Evolutionary conservation across 2,329 filamentous ascomycete genomes (phyloP).

Genomic region (Ophiocordyceps polyrhachis-furcata): DNA sequence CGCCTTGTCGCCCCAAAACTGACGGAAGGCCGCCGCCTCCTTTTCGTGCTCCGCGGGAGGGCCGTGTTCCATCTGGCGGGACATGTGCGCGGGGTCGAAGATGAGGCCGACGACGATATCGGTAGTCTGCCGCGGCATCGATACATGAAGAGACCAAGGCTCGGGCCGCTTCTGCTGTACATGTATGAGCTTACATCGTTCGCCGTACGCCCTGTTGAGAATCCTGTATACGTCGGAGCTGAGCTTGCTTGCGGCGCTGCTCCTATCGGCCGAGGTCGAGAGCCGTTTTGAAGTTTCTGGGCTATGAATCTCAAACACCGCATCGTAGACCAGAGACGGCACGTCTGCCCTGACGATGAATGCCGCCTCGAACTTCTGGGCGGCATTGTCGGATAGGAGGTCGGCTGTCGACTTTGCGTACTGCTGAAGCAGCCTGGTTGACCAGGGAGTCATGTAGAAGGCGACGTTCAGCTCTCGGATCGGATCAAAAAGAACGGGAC

Average conservation of each 20-base stretch:
- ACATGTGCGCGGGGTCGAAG: conserved; percentile 53
- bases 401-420: conserved; percentile 59
- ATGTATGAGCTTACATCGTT: conserved; percentile 53
- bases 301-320: conserved; percentile 18
- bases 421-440: conserved; percentile 52
- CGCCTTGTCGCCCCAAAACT: conserved; percentile 88
- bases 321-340: conserved; percentile 36
- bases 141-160: conserved; percentile 12
- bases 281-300: conserved; percentile 9
- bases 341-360: conserved; percentile 52
- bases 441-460: conserved; percentile 82
- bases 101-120: conserved; percentile 46
- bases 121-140: conserved; percentile 8
- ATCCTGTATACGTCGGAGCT: conserved; percentile 42
- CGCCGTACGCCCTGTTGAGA: conserved; percentile 52
- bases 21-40: conserved; percentile 62
- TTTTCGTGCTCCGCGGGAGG: conserved; percentile 73
- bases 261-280: conserved; percentile 17
- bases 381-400: conserved; percentile 53
- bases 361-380: conserved; percentile 66
- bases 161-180: conserved; percentile 22
- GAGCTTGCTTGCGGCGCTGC: conserved; percentile 24
- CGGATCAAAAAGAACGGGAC: conserved; percentile 64
- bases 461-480: conserved; percentile 59
- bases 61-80: conserved; percentile 69